phyloP scores from a whole-genome alignment of 2,329 filamentous ascomycete genomes.

The Colletotrichum sp. region DNA sequence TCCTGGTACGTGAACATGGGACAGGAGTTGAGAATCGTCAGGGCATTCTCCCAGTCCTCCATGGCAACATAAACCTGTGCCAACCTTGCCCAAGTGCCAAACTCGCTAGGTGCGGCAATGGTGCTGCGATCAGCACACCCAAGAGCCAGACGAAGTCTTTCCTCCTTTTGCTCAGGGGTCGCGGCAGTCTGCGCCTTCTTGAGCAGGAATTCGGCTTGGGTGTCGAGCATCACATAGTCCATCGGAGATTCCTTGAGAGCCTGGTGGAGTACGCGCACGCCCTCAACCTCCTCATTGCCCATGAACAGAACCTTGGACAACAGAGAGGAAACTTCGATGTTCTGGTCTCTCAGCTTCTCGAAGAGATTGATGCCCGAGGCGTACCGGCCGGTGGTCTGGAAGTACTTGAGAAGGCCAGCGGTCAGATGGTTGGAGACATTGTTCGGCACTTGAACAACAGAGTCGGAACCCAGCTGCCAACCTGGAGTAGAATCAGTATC shows the following conservation, averaged over 20 bases:
- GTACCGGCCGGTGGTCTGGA: conserved; percentile 92
- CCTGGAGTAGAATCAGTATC: conserved; percentile 56
- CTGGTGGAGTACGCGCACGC: conserved; percentile 85
- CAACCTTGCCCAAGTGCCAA: conserved; percentile 93
- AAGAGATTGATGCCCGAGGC: conserved; percentile 97
- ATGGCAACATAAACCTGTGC: conserved; percentile 93
- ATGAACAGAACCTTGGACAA: conserved; percentile 90
- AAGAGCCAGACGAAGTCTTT: conserved; percentile 82
- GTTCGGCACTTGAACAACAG: conserved; percentile 96
- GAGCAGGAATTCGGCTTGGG: conserved; percentile 90
- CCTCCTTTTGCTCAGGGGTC: conserved; percentile 60
- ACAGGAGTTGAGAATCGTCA: conserved; percentile 95
- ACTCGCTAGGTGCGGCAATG: conserved; percentile 94
- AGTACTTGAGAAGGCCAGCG: conserved; percentile 91
- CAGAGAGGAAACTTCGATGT: conserved; percentile 92
- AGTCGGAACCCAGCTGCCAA: conserved; percentile 95
- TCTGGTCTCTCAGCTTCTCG: conserved; percentile 89
- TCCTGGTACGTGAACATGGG: conserved; percentile 99
- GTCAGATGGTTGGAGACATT: conserved; percentile 96
- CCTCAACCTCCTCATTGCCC: conserved; percentile 97
- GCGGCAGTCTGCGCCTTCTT: conserved; percentile 73
- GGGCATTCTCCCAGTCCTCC: conserved; percentile 95
- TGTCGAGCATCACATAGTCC: conserved; percentile 96
- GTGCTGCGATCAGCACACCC: conserved; percentile 95
- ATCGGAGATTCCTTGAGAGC: conserved; percentile 91